Base-by-base conservation (phyloP, 208 protist genomes). In the Acanthamoeba polyphaga region DNA sequence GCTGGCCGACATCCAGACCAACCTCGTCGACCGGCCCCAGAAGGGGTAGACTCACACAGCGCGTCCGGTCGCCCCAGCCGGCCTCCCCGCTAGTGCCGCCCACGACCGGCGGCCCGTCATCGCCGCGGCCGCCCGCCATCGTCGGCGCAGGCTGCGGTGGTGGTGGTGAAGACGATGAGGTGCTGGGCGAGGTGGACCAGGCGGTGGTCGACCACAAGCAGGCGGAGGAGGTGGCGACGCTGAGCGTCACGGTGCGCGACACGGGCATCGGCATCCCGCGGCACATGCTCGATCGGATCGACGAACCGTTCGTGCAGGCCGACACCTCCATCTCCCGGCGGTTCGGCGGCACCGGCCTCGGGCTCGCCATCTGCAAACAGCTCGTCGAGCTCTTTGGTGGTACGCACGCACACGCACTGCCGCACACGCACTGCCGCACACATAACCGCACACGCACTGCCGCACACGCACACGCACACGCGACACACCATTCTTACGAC, bases 281-380 rank as follows among this genome's bases (percentile, higher is more conserved):
- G 43, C 27, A 80, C 72, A 51, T 80, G 29, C 72, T 80, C 72
- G 72, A 80, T 9, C 27, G 72, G 32, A 80, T 80, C 43, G n/a
- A 51, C 43, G 72, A 80, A 32, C 72, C 72, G 15, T 80, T 80
- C 34, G 72, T 80, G 72, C 72, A 80, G 43, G 72, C 72, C 43
- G 72, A 80, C 22, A 51, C 38, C 43, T 80, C 72, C 29, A 80
- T 80, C 29, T 80, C 72, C 19, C 29, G 72, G 3, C 27, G 55
- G 17, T 64, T 66, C 46, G 82, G 82, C 51, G 82, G 82, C 51
- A 62, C 46, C 27, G 82, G 82, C n/a, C 82, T 89, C n/a, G 82
- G 82, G 17, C 51, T 89, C 27, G 82, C 82, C 49, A 89, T 89
- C 19, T 66, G 82, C 82, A 89, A 89, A 13, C 82, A 89, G n/a